Conservation (phyloP, 1,284 basidiomycete genomes). For the Rhodofomes roseus region DNA sequence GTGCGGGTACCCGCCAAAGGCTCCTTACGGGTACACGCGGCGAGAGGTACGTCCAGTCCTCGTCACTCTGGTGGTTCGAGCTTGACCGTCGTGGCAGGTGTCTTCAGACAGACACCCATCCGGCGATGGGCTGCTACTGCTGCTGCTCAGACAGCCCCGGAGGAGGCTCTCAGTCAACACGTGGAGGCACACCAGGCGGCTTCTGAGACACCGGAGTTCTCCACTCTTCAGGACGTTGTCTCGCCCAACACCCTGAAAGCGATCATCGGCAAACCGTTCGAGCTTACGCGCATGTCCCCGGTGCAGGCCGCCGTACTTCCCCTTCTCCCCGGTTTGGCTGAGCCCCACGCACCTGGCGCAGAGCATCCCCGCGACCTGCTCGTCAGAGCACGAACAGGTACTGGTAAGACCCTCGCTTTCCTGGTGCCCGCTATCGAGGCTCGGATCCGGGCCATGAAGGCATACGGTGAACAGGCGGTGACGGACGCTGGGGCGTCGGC, state of each 20-base stretch:
- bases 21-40: not conserved
- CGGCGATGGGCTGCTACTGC: not conserved
- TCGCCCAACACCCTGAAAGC: constrained; percentile 53
- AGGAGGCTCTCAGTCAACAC: not conserved
- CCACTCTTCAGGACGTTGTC: constrained; percentile 39
- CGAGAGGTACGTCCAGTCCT: not conserved
- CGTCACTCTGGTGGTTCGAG: too few species aligned
- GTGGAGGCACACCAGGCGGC: not conserved
- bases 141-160: not conserved
- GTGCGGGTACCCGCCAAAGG: not conserved
- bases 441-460: constrained; percentile 51
- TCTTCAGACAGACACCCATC: not conserved
- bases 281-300: constrained; percentile 72
- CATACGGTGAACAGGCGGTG: constrained; percentile 36
- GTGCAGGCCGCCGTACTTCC: constrained; percentile 84
- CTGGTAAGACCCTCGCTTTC: constrained; percentile 91
- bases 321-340: constrained; percentile 55
- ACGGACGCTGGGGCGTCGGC: constrained; percentile 35
- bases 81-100: not conserved
- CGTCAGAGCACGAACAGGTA: constrained; percentile 89
- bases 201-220: constrained; percentile 32
- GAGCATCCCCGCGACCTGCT: constrained; percentile 55
- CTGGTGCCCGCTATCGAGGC: constrained; percentile 86
- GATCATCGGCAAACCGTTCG: constrained; percentile 67
- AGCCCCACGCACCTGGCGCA: constrained; percentile 38